These are phyloP conservation scores for Camelina sativa DNA, from an alignment of 345 rosid species.

Conservation along the genomic window DNA sequence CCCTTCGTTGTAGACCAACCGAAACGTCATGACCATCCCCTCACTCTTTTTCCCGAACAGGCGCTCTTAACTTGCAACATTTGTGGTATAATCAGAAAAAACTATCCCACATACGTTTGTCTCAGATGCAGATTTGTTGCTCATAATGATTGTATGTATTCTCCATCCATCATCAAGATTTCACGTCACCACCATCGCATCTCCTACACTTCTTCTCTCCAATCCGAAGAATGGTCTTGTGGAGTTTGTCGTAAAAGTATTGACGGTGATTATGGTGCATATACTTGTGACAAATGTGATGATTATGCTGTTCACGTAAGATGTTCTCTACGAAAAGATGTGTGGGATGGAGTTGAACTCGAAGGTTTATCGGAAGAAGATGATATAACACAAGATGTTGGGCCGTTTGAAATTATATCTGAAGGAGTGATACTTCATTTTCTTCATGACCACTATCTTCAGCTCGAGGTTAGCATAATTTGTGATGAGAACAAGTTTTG, in stretches of 20 bases:
- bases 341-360: slow-evolving; percentile 6
- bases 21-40: slow-evolving; percentile 1
- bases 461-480: neutral
- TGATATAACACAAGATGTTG: neutral
- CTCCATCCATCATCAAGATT: slow-evolving; percentile 18
- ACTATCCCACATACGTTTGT: neutral
- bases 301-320: slow-evolving; percentile 25
- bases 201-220: slow-evolving; percentile 2
- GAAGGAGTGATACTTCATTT: slow-evolving; percentile 12
- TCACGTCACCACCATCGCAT: slow-evolving; percentile 17
- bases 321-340: slow-evolving; percentile 10
- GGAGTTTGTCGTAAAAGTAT: slow-evolving; percentile 16
- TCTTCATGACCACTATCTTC: slow-evolving; percentile 12
- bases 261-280: neutral
- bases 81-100: neutral
- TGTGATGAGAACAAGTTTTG: neutral
- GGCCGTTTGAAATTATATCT: neutral
- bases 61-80: neutral
- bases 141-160: neutral
- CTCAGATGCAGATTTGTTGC: slow-evolving; percentile 10
- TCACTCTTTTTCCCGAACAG: neutral
- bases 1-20: neutral
- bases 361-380: neutral
- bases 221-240: neutral
- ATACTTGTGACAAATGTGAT: slow-evolving; percentile 10